These are phyloP conservation scores for Populus tomentosa DNA, from an alignment of 441 rosid genomes.

Conservation along the genomic window DNA sequence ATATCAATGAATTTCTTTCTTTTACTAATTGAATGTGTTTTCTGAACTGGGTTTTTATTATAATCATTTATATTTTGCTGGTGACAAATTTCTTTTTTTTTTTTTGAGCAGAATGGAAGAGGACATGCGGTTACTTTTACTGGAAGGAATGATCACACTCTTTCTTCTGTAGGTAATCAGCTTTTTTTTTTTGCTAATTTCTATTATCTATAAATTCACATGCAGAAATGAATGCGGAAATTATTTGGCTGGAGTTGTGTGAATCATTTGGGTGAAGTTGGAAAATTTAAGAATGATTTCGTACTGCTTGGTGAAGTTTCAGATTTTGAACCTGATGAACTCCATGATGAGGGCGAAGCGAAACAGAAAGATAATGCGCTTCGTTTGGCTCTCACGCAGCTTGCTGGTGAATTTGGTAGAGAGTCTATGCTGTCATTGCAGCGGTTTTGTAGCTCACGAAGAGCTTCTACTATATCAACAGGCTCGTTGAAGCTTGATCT, in stretches of 20 bases:
- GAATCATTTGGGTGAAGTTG: background rate
- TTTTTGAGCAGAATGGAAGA: conserved; percentile 25
- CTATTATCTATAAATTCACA: background rate
- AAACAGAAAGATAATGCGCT: conserved; percentile 57
- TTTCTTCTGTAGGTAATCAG: conserved; percentile 49
- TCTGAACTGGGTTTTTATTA: background rate
- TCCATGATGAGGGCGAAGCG: conserved; percentile 43
- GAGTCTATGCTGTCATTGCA: conserved; percentile 72
- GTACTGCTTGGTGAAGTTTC: conserved; percentile 43
- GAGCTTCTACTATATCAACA: conserved; percentile 70
- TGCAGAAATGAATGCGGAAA: background rate
- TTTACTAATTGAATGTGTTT: background rate
- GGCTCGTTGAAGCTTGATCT: conserved; percentile 88
- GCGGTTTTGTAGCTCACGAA: conserved; percentile 55
- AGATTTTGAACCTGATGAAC: conserved; percentile 60
- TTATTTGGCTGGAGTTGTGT: background rate
- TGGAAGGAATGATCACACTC: conserved; percentile 23
- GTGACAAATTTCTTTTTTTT: background rate
- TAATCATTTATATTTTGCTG: background rate
- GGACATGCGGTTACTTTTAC: conserved; percentile 23
- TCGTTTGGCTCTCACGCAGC: conserved; percentile 58
- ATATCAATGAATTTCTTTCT: too few relatives aligned
- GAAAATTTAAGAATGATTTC: conserved; percentile 10
- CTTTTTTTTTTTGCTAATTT: background rate
- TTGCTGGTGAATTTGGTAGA: conserved; percentile 60